Base-by-base conservation (phyloP, 352 stramenopile species). In the Nothophytophthora sp. region DNA sequence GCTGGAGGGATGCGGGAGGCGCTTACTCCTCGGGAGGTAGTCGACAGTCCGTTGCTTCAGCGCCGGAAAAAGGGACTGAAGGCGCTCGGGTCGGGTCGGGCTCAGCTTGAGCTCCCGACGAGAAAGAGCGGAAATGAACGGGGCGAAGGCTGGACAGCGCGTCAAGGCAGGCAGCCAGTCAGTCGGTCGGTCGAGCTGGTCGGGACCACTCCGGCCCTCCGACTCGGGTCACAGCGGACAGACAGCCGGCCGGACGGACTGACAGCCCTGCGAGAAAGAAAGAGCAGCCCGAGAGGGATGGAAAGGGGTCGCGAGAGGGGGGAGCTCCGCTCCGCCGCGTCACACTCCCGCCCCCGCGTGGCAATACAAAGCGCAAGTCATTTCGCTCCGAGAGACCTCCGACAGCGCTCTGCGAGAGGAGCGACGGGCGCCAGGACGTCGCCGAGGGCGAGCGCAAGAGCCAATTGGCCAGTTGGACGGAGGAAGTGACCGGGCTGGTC, bases 91-190 rank as follows among this genome's bases (percentile, higher is more conserved):
- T n/a, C n/a, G n/a, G n/a, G n/a, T 32, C 36, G 48, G 32, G 41
- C 45, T 39, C 43, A 42, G 41, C 55, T n/a, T n/a, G 45, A 59
- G 50, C 51, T 67, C 60, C 53, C 33, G 36, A 51, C 47, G 20
- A 33, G 62, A 64, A 71, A 67, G 62, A 71, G 56, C 50, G 42
- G 45, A 71, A 71, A 71, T 71, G 62, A 71, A n/a, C n/a, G n/a
- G n/a, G n/a, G n/a, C n/a, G n/a, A n/a, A n/a, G n/a, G n/a, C n/a
- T n/a, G n/a, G n/a, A n/a, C n/a, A n/a, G n/a, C n/a, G n/a, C n/a
- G n/a, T n/a, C n/a, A n/a, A n/a, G n/a, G 48, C 46, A 67, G 38
- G 50, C 35, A 64, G 51, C 42, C 51, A 71, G 51, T 71, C 62
- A 71, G 62, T 57, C 67, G 62, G 51, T 67, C 50, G 60, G 46